Conservation (phyloP, 768 basidiomycete species). For the Hericium erinaceus region DNA sequence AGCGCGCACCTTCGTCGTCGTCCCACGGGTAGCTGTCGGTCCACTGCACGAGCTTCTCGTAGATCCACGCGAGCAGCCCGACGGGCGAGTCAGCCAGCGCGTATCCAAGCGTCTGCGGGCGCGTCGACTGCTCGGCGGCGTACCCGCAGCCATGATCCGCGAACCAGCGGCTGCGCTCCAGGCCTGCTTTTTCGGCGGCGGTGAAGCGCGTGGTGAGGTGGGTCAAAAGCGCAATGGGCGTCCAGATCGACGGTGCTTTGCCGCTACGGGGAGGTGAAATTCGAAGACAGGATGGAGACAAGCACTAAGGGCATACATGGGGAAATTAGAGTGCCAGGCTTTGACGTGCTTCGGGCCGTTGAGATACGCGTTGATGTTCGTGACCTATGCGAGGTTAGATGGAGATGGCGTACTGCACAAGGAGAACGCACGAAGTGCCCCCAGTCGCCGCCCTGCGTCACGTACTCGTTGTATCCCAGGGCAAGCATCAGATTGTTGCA, state of each 20-base stretch:
- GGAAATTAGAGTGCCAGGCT: slow-evolving; percentile 26
- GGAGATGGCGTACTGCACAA: background rate
- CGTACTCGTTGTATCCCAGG: slow-evolving; percentile 24
- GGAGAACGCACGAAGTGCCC: slow-evolving; percentile 24
- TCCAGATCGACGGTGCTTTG: background rate
- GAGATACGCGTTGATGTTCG: slow-evolving; percentile 13
- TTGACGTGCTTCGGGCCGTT: slow-evolving; percentile 24
- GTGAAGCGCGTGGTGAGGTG: slow-evolving; percentile 26
- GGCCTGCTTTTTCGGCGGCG: slow-evolving; percentile 26
- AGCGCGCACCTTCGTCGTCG: slow-evolving; percentile 37
- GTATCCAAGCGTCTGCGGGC: slow-evolving; percentile 33
- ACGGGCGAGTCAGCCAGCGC: slow-evolving; percentile 45
- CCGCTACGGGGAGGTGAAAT: too few species aligned
- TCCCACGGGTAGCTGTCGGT: slow-evolving; percentile 42
- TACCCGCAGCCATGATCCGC: slow-evolving; percentile 28
- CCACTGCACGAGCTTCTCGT: slow-evolving; percentile 22
- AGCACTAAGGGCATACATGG: slow-evolving; percentile 15
- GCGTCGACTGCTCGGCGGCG: slow-evolving; percentile 24
- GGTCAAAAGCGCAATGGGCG: slow-evolving; percentile 14
- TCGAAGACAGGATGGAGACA: background rate
- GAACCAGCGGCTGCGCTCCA: slow-evolving; percentile 26
- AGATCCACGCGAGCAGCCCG: slow-evolving; percentile 28
- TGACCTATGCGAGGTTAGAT: slow-evolving; percentile 15
- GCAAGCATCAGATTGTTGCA: slow-evolving; percentile 15
- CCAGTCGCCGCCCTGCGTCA: slow-evolving; percentile 42